Evolutionary conservation across 768 basidiomycete genomes (phyloP).

Genomic region (Lactarius indigo): DNA sequence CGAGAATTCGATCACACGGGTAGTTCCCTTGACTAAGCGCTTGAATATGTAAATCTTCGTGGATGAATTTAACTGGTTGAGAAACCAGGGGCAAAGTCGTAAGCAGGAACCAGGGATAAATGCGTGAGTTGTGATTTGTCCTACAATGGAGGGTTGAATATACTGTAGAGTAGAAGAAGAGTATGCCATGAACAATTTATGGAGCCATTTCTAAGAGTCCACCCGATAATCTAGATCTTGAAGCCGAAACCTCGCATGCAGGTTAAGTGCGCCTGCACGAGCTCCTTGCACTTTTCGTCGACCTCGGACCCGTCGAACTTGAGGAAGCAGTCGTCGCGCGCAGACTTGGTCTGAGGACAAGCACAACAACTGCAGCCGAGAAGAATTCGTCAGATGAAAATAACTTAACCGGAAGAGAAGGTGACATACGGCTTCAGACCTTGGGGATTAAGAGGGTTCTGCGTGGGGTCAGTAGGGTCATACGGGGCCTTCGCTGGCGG

Average conservation of each 20-base stretch:
- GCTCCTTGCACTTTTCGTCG: constrained; percentile 73
- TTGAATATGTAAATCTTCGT: background rate
- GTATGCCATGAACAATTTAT: background rate
- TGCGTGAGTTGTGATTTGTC: background rate
- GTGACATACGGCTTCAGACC: constrained; percentile 88
- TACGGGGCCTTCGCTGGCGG: constrained; percentile 36
- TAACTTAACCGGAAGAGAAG: background rate
- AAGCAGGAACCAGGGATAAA: background rate
- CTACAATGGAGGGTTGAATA: background rate
- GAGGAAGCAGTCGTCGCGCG: constrained; percentile 94
- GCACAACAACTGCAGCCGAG: constrained; percentile 76
- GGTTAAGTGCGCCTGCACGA: constrained; percentile 75
- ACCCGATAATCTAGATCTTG: constrained; percentile 49
- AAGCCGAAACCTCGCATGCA: constrained; percentile 94
- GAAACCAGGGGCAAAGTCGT: background rate
- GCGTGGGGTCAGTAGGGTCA: constrained; percentile 71
- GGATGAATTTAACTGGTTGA: background rate
- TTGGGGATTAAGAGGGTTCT: constrained; percentile 88
- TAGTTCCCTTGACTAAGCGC: background rate
- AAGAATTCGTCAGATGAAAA: background rate
- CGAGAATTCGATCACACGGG: background rate
- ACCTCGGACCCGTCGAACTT: constrained; percentile 61
- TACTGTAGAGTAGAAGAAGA: too few species aligned
- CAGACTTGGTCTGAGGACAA: constrained; percentile 88
- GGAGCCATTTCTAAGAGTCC: background rate